These are phyloP conservation scores for Jaapia argillacea DNA, from an alignment of 768 basidiomycete species.

Conservation along the genomic window DNA sequence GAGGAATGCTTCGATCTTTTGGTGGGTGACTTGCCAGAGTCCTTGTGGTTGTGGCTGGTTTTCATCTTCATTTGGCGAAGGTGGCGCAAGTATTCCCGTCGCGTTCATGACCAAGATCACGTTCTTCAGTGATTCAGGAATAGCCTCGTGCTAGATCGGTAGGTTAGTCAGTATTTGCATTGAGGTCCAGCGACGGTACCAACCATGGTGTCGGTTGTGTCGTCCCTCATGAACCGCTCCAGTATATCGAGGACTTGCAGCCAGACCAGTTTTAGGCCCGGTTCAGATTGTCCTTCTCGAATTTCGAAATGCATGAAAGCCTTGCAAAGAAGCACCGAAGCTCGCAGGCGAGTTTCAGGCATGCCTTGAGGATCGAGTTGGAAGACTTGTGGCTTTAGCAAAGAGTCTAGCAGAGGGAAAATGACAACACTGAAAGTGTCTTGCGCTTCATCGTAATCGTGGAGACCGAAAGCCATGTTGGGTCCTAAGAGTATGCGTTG, in stretches of 20 bases:
- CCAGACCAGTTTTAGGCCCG: slow-evolving; percentile 72
- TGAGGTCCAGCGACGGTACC: slow-evolving; percentile 20
- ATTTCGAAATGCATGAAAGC: slow-evolving; percentile 91
- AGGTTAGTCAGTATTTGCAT: slow-evolving; percentile 1
- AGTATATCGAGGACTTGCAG: slow-evolving; percentile 82
- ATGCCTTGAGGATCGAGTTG: slow-evolving; percentile 77
- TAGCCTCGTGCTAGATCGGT: slow-evolving; percentile 72
- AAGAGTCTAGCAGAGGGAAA: slow-evolving; percentile 87
- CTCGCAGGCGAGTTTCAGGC: slow-evolving; percentile 83
- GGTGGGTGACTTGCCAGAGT: slow-evolving; percentile 79
- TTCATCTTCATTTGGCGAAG: slow-evolving; percentile 32
- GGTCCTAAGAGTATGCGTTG: slow-evolving; percentile 81
- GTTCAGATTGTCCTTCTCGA: slow-evolving; percentile 46
- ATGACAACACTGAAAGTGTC: slow-evolving; percentile 84
- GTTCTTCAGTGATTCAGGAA: slow-evolving; percentile 95
- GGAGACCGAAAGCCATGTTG: slow-evolving; percentile 48
- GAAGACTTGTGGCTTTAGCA: slow-evolving; percentile 76
- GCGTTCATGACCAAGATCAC: slow-evolving; percentile 95
- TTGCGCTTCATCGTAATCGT: slow-evolving; percentile 54
- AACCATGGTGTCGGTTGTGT: slow-evolving; percentile 82
- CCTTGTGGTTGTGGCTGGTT: slow-evolving; percentile 53
- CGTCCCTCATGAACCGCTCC: slow-evolving; percentile 81
- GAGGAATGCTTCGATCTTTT: slow-evolving; percentile 83
- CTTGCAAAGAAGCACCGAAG: slow-evolving; percentile 87
- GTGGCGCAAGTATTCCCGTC: slow-evolving; percentile 71